phyloP scores from a whole-genome alignment of 805 yeast genomes.

The Starmerella davenportii region DNA sequence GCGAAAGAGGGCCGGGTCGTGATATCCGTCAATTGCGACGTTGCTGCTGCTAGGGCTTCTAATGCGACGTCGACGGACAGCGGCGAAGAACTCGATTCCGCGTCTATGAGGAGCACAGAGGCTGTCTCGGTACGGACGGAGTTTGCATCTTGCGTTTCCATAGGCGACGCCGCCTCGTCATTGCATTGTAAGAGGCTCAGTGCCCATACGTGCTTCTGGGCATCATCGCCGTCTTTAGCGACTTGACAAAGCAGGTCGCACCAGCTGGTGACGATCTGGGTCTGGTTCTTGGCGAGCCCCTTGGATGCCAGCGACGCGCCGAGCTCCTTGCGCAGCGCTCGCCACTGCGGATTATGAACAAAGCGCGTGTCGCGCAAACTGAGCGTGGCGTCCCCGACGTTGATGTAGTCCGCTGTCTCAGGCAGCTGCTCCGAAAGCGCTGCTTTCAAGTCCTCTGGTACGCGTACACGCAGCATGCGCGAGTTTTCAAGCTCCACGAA shows the following conservation, averaged over 20 bases:
- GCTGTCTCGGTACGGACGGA: constrained; percentile 10
- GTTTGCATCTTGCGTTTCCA: constrained; percentile 5
- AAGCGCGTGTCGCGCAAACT: not conserved
- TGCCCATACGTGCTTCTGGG: constrained; percentile 2
- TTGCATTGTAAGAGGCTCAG: constrained; percentile 5
- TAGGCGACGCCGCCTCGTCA: not conserved
- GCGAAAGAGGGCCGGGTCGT: constrained; percentile 3
- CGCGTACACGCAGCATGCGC: not conserved
- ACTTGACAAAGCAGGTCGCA: constrained; percentile 6
- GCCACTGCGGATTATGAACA: not conserved
- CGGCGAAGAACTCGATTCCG: too few species aligned
- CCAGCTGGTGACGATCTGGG: constrained; percentile 6
- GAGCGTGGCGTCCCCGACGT: not conserved
- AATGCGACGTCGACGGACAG: too few species aligned
- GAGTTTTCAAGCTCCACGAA: not conserved
- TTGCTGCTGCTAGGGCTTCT: constrained; percentile 2
- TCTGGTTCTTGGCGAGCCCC: not conserved
- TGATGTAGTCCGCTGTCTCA: not conserved
- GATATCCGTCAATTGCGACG: constrained; percentile 8
- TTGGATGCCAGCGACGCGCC: not conserved
- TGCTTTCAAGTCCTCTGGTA: not conserved
- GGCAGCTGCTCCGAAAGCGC: not conserved
- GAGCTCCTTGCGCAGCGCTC: not conserved
- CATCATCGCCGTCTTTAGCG: not conserved
- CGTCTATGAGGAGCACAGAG: constrained; percentile 1